Conservation (phyloP, 78 protist species). For the Speleostelium caveatum region DNA sequence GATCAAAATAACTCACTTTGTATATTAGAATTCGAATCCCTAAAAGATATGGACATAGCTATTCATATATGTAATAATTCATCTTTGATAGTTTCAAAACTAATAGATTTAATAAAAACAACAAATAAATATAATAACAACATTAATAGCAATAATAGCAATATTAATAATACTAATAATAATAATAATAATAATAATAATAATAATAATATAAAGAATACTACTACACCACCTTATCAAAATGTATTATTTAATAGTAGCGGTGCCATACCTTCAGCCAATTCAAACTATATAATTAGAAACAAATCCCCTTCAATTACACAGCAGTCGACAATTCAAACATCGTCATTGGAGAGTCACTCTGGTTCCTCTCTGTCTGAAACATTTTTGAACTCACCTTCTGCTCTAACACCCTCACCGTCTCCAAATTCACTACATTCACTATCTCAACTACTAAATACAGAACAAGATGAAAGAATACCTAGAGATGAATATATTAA, state of each 20-base stretch:
- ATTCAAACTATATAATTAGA: not conserved
- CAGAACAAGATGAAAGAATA: constrained; percentile 27
- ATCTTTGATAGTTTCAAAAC: not conserved
- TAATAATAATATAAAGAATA: not conserved
- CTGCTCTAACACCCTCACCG: not conserved
- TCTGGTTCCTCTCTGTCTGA: too few relatives aligned
- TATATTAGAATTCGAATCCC: constrained; percentile 39
- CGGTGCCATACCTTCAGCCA: not conserved
- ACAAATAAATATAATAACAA: not conserved
- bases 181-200: not conserved
- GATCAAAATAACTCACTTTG: not conserved
- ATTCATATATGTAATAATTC: not conserved
- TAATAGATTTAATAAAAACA: constrained; percentile 4
- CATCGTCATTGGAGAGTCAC: not conserved
- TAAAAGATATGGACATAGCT: constrained; percentile 23
- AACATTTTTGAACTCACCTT: not conserved
- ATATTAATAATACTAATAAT: not conserved
- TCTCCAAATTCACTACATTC: constrained; percentile 1
- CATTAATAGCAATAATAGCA: not conserved
- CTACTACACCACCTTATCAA: not conserved
- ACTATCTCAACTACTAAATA: not conserved
- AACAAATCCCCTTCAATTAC: not conserved
- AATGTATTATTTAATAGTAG: not conserved
- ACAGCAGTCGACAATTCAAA: not conserved
- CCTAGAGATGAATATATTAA: constrained; percentile 16